Conservation (phyloP, 345 rosid genomes). For the Toxicodendron radicans region DNA sequence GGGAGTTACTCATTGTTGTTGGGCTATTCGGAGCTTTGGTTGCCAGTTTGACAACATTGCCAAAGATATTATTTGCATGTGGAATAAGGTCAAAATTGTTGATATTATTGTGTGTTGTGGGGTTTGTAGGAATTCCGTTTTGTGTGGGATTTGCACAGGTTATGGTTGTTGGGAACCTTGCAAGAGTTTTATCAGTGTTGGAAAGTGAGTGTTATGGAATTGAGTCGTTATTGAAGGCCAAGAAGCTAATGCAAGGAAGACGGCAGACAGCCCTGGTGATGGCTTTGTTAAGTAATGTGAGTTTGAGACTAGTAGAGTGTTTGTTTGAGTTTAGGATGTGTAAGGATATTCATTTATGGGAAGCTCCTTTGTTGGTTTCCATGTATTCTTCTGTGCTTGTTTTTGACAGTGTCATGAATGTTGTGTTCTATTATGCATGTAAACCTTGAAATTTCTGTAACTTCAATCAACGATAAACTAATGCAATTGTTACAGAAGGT, state of each 20-base stretch:
- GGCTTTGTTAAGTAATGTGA: constrained; percentile 28
- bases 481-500: background rate
- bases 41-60: constrained; percentile 14
- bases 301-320: constrained; percentile 19
- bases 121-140: constrained; percentile 28
- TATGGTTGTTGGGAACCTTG: constrained; percentile 30
- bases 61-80: constrained; percentile 3
- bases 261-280: constrained; percentile 27
- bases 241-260: constrained; percentile 25
- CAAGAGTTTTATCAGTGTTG: constrained; percentile 24
- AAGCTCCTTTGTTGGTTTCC: constrained; percentile 23
- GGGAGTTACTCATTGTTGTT: constrained; percentile 26
- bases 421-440: constrained; percentile 32
- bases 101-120: constrained; percentile 18
- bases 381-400: constrained; percentile 30
- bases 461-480: background rate
- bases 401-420: constrained; percentile 27
- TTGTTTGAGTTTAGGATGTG: constrained; percentile 24
- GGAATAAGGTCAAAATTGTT: constrained; percentile 13
- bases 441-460: constrained; percentile 22
- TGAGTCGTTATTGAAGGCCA: constrained; percentile 32
- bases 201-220: constrained; percentile 29
- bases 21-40: constrained; percentile 23
- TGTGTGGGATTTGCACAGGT: constrained; percentile 33
- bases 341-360: constrained; percentile 24